Evolutionary conservation across 2,329 filamentous ascomycete species (phyloP).

Genomic region (Knufia petricola): DNA sequence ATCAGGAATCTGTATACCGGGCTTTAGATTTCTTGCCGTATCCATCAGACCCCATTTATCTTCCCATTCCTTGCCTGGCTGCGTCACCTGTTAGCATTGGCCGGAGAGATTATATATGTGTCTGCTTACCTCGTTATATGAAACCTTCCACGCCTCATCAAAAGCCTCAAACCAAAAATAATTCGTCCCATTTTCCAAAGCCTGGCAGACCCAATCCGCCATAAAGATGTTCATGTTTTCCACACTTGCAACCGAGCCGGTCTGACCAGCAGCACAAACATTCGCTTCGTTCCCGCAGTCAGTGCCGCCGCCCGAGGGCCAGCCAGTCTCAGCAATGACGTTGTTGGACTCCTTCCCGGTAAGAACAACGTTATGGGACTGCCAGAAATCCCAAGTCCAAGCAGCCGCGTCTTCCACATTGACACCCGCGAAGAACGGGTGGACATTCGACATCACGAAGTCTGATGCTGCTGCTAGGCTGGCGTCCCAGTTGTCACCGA

Average conservation of each 20-base stretch:
- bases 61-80: conserved; percentile 65
- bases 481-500: conserved; percentile 77
- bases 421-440: conserved; percentile 87
- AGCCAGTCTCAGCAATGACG: conserved; percentile 83
- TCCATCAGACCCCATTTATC: conserved; percentile 94
- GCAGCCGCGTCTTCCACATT: conserved; percentile 55
- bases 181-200: conserved; percentile 70
- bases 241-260: conserved; percentile 69
- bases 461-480: conserved; percentile 63
- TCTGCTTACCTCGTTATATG: conserved; percentile 57
- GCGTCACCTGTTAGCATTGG: conserved; percentile 52
- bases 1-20: conserved; percentile 74
- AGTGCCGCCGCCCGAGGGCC: conserved; percentile 75
- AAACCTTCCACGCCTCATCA: conserved; percentile 28
- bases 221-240: conserved; percentile 78
- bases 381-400: conserved; percentile 83
- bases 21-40: conserved; percentile 70
- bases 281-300: conserved; percentile 52
- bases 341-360: conserved; percentile 55
- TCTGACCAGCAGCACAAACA: conserved; percentile 46
- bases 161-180: conserved; percentile 68
- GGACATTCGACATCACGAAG: conserved; percentile 91
- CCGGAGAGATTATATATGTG: conserved; percentile 60
- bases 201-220: conserved; percentile 72
- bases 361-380: conserved; percentile 54